phyloP scores from a whole-genome alignment of 1,139 yeast species.

The Hansenula sp. region DNA sequence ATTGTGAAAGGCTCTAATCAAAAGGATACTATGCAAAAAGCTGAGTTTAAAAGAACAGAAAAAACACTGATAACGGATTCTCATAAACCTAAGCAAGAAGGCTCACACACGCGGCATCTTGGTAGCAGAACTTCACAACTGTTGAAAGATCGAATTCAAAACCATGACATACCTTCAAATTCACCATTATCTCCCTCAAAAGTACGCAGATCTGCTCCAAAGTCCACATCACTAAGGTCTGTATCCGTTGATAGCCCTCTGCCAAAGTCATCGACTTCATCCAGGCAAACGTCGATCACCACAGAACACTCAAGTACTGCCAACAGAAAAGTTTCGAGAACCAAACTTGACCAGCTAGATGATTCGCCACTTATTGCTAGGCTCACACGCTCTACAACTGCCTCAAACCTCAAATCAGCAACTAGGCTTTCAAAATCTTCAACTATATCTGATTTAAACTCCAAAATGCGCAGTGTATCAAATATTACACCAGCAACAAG shows the following conservation, averaged over 20 bases:
- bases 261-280: too few relatives aligned
- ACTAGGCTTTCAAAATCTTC: neutral
- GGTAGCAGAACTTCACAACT: neutral
- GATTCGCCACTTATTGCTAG: constrained; percentile 17
- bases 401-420: constrained; percentile 13
- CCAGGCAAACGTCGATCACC: too few relatives aligned
- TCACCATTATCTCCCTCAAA: neutral
- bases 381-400: constrained; percentile 19
- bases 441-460: neutral
- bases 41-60: too few relatives aligned
- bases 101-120: neutral
- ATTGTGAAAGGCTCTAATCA: too few relatives aligned
- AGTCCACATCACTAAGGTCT: neutral
- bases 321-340: neutral
- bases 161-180: neutral
- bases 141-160: neutral
- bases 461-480: neutral
- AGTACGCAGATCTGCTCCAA: neutral
- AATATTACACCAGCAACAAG: neutral
- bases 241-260: neutral
- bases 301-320: too few relatives aligned
- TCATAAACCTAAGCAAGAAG: too few relatives aligned
- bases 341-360: neutral
- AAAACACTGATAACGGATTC: too few relatives aligned
- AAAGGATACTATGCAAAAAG: too few relatives aligned